A percentile compares a stretch with the other conserved stretches of the same genome.
phyloP scores from a whole-genome alignment of 2,329 filamentous ascomycete species.

The Scytalidium lignicola region DNA sequence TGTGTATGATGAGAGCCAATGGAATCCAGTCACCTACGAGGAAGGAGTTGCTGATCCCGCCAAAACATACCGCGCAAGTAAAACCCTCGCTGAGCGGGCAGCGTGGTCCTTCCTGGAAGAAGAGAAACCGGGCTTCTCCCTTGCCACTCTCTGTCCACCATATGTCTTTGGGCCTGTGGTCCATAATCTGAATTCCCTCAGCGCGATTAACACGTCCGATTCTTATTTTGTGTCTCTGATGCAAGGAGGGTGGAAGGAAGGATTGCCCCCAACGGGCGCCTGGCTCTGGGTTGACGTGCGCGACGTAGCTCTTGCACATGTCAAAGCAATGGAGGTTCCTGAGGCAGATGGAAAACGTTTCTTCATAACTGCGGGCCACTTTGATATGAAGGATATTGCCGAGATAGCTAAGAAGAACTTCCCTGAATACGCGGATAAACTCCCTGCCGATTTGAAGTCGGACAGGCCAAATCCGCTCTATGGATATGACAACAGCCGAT shows the following conservation, averaged over 20 bases:
- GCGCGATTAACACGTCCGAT: background rate
- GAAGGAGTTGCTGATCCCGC: constrained; percentile 22
- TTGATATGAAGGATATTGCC: constrained; percentile 52
- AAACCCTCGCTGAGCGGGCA: constrained; percentile 60
- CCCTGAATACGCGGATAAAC: constrained; percentile 40
- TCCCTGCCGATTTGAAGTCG: constrained; percentile 37
- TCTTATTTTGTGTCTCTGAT: background rate
- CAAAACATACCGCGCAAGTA: constrained; percentile 43
- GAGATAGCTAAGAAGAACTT: constrained; percentile 48
- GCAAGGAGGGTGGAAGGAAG: constrained; percentile 38
- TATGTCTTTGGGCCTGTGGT: constrained; percentile 53
- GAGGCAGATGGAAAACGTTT: constrained; percentile 56
- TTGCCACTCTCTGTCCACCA: constrained; percentile 55
- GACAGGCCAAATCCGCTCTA: background rate
- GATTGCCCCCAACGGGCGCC: constrained; percentile 32
- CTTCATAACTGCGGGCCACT: constrained; percentile 52
- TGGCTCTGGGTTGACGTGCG: constrained; percentile 50
- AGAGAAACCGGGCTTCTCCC: constrained; percentile 47
- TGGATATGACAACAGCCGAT: constrained; percentile 42
- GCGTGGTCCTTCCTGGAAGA: constrained; percentile 56
- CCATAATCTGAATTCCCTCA: background rate
- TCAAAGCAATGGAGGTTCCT: constrained; percentile 48
- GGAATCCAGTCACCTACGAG: constrained; percentile 46
- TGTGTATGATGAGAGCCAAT: constrained; percentile 36
- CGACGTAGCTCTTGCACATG: constrained; percentile 57